A percentile compares a stretch with the other conserved stretches of the same genome.
Evolutionary conservation across 192 early-diverging fungal species (phyloP).

Genomic region (Coemansia asiatica): DNA sequence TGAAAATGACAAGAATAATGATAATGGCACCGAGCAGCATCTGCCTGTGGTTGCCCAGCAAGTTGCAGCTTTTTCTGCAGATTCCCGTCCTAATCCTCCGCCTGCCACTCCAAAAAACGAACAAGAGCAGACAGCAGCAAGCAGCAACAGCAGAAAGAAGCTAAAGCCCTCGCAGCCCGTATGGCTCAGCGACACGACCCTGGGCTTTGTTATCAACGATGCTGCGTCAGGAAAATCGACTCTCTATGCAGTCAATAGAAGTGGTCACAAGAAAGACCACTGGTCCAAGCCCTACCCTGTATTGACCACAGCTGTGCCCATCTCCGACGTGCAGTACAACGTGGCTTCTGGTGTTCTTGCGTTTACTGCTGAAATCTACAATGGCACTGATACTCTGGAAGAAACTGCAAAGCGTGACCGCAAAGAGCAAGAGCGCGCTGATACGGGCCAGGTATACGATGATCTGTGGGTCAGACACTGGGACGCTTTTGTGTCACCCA

Average conservation of each 20-base stretch:
- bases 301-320: conserved; percentile 48
- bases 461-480: conserved; percentile 82
- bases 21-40: neutral
- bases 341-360: conserved; percentile 53
- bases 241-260: conserved; percentile 47
- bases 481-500: conserved; percentile 66
- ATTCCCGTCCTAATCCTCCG: conserved; percentile 34
- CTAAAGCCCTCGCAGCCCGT: conserved; percentile 47
- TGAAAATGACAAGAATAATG: neutral
- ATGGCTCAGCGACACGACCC: conserved; percentile 37
- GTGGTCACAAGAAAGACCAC: conserved; percentile 43
- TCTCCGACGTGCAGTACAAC: conserved; percentile 63
- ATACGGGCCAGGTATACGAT: conserved; percentile 66
- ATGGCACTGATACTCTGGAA: conserved; percentile 56
- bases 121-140: neutral
- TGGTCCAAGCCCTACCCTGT: conserved; percentile 51
- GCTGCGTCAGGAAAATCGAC: conserved; percentile 28
- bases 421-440: conserved; percentile 51
- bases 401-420: conserved; percentile 59
- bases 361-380: conserved; percentile 71
- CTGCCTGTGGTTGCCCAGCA: neutral
- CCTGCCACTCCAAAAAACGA: conserved; percentile 3
- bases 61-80: conserved; percentile 19
- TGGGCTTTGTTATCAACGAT: conserved; percentile 38
- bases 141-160: conserved; percentile 7